Evolutionary conservation across 768 basidiomycete species (phyloP).

Genomic region (Leccinum rimulosum): DNA sequence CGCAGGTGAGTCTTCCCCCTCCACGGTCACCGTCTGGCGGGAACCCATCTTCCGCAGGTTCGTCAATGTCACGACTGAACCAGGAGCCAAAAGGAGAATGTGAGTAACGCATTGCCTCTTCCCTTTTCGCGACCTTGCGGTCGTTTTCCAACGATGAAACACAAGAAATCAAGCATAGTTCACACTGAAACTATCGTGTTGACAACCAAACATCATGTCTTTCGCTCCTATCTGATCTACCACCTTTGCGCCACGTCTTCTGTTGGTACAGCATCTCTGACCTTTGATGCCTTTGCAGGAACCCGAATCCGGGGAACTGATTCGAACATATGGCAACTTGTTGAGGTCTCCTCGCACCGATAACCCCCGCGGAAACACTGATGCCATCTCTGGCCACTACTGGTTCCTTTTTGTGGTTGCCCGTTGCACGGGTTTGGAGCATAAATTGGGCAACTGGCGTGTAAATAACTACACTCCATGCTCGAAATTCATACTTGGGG

Average conservation of each 20-base stretch:
- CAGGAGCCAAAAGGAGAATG: conserved; percentile 92
- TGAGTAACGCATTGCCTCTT: conserved; percentile 53
- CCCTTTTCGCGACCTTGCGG: conserved; percentile 37
- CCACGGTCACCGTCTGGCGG: not conserved
- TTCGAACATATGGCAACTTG: not conserved
- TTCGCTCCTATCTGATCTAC: conserved; percentile 99
- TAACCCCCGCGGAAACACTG: not conserved
- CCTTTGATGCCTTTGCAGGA: conserved; percentile 9
- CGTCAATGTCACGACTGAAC: conserved; percentile 86
- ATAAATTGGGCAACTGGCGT: not conserved
- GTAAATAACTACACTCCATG: not conserved
- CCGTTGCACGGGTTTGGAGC: not conserved
- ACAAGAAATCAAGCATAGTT: conserved; percentile 78
- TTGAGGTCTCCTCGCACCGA: not conserved
- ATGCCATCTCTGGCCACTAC: not conserved
- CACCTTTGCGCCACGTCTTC: not conserved
- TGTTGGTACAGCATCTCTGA: conserved; percentile 6
- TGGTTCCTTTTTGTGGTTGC: not conserved
- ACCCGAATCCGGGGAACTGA: conserved; percentile 10
- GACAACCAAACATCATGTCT: conserved; percentile 89
- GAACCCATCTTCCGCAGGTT: conserved; percentile 46
- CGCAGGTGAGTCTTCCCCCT: conserved; percentile 60
- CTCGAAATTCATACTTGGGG: not conserved
- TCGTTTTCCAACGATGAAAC: conserved; percentile 23
- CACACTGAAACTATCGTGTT: conserved; percentile 90